Evolutionary conservation across 805 yeast species (phyloP).

Genomic region (Spathaspora arborariae): DNA sequence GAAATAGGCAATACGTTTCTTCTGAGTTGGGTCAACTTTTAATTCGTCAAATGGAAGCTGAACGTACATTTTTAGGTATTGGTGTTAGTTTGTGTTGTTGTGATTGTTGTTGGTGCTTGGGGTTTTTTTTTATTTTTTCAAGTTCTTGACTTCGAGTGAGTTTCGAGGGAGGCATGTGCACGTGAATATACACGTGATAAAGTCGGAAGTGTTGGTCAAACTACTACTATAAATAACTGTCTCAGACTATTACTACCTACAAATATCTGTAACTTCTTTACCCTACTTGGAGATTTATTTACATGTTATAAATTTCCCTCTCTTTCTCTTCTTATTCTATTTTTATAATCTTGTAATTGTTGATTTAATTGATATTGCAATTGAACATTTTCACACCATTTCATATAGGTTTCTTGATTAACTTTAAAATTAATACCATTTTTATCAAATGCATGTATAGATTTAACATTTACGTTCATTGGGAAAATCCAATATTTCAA

Average conservation of each 20-base stretch:
- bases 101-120: constrained; percentile 1
- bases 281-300: too few species aligned
- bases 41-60: constrained; percentile 45
- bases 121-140: neutral
- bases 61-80: constrained; percentile 26
- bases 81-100: neutral
- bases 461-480: constrained; percentile 15
- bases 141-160: neutral
- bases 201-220: too few species aligned
- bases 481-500: constrained; percentile 77
- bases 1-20: constrained; percentile 42
- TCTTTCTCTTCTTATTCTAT: constrained; percentile 11
- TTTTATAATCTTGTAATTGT: constrained; percentile 32
- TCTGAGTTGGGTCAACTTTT: constrained; percentile 36
- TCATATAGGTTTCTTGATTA: constrained; percentile 39
- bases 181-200: too few species aligned
- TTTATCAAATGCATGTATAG: constrained; percentile 15
- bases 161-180: neutral
- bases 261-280: too few species aligned
- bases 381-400: constrained; percentile 36
- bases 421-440: constrained; percentile 54
- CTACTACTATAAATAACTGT: too few species aligned
- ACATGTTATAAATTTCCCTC: too few species aligned
- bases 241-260: too few species aligned
- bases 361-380: constrained; percentile 44